Evolutionary conservation across 352 stramenopile genomes (phyloP), one percentile per base, ranked within the genome.

Genomic region (Blastocystis sp.): DNA sequence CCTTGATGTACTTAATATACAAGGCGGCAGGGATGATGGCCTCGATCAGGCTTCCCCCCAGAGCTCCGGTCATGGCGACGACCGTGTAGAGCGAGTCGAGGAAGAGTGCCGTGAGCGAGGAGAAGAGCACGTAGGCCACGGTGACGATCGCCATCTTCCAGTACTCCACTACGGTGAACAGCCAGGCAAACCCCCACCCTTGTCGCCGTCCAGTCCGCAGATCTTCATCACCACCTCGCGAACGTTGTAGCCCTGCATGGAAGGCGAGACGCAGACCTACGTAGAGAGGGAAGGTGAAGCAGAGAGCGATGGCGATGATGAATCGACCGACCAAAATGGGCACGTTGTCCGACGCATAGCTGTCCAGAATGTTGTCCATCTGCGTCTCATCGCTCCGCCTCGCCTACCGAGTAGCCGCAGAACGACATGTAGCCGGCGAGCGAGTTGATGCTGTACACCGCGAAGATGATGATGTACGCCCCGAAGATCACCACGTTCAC

Each of bases 271-370:
- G 5, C n/a, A 2, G 45, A 59, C n/a, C 11, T 26, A 89, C 78
- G 55, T 89, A 89, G 41, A 89, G 78, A 30, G 78, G 78, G 78
- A 89, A 89, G 43, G 63, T 79, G 78, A 89, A 89, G 34, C 78
- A 89, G 13, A 89, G 41, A 8, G 78, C 66, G 43, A 89, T 79
- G 6, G 78, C 63, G 50, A 89, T 76, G 66, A 79, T 39, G 26
- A 89, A 59, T 56, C 78, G 41, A 53, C 63, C 43, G 30, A 89
- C 30, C 20, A 89, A 4, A 55, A 89, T 76, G 2, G 66, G 56
- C 5, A 65, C 20, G 26, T 89, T 55, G 9, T 26, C 41, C 11
- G n/a, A 64, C 4, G 62, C 20, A 26, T 79, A 89, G 50, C 63
- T 79, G 26, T 89, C 53, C 16, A 89, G 66, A 6, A 89, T 89